phyloP scores from a whole-genome alignment of 75 land plant genomes.

The Cryptomeria japonica region DNA sequence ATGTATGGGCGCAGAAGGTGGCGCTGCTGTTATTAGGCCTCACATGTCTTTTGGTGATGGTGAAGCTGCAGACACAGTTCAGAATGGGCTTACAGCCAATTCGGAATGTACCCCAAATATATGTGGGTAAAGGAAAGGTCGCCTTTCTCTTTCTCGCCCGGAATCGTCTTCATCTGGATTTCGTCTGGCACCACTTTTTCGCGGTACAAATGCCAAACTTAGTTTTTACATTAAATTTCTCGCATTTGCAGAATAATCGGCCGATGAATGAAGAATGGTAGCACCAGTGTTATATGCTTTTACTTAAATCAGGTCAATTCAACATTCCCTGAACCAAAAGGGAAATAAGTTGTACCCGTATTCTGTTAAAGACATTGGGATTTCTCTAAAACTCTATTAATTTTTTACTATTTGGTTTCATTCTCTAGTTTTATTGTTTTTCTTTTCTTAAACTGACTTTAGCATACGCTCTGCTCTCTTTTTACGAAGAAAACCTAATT shows the following conservation, averaged over 20 bases:
- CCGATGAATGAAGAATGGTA: not conserved
- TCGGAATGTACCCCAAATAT: not conserved
- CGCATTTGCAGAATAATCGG: not conserved
- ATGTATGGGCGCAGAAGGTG: not conserved
- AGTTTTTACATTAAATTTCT: not conserved
- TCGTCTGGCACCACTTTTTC: slow-evolving; percentile 83
- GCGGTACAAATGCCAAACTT: slow-evolving; percentile 35
- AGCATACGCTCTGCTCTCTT: not conserved
- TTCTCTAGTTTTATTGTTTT: not conserved
- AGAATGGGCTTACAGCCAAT: too few species aligned
- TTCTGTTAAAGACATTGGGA: not conserved
- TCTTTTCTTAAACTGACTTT: not conserved
- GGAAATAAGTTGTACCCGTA: not conserved
- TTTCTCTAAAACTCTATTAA: not conserved
- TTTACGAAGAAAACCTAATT: not conserved
- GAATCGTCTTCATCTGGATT: slow-evolving; percentile 77
- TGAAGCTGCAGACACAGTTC: slow-evolving; percentile 8
- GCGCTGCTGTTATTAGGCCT: not conserved
- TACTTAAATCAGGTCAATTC: not conserved
- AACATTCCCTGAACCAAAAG: not conserved
- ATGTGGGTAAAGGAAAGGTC: slow-evolving; percentile 41
- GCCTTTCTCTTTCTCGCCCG: slow-evolving; percentile 89
- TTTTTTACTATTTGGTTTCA: not conserved
- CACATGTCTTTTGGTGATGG: not conserved
- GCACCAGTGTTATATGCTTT: not conserved